phyloP scores from a whole-genome alignment of 2,329 filamentous ascomycete species.

The Lachnellula subtilissima region DNA sequence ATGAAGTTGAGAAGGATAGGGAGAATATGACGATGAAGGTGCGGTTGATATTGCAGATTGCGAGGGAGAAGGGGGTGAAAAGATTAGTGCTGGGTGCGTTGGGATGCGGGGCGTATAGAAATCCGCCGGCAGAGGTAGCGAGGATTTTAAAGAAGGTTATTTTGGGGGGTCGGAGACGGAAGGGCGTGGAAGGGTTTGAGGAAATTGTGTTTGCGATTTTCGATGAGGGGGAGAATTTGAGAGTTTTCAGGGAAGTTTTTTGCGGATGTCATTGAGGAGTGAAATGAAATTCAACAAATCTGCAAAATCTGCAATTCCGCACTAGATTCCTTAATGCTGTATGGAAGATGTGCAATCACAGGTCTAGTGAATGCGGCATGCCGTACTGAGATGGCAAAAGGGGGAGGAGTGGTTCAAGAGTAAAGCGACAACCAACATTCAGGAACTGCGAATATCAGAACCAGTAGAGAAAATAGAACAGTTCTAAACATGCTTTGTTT shows the following conservation, averaged over 20 bases:
- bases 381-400: too few relatives aligned
- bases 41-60: constrained; percentile 35
- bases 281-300: too few relatives aligned
- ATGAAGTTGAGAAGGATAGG: constrained; percentile 25
- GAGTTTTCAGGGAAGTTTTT: constrained; percentile 42
- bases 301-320: too few relatives aligned
- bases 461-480: too few relatives aligned
- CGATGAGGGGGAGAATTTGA: constrained; percentile 47
- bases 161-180: constrained; percentile 45
- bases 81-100: constrained; percentile 62
- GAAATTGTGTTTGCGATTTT: constrained; percentile 61
- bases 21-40: constrained; percentile 29
- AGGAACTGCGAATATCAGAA: too few relatives aligned
- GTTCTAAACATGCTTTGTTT: too few relatives aligned
- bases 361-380: too few relatives aligned
- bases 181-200: constrained; percentile 47
- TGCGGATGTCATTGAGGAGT: background rate
- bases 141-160: constrained; percentile 52
- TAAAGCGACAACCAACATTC: too few relatives aligned
- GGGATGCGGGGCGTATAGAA: constrained; percentile 63
- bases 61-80: constrained; percentile 46
- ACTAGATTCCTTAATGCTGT: too few relatives aligned
- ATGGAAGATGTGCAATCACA: too few relatives aligned
- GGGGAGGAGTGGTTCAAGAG: too few relatives aligned
- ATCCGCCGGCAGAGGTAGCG: constrained; percentile 59